Percentiles rank a stretch among this genome's conserved stretches.
Evolutionary conservation across 2,329 filamentous ascomycete species (phyloP).

Genomic region (Colletotrichum sp.): DNA sequence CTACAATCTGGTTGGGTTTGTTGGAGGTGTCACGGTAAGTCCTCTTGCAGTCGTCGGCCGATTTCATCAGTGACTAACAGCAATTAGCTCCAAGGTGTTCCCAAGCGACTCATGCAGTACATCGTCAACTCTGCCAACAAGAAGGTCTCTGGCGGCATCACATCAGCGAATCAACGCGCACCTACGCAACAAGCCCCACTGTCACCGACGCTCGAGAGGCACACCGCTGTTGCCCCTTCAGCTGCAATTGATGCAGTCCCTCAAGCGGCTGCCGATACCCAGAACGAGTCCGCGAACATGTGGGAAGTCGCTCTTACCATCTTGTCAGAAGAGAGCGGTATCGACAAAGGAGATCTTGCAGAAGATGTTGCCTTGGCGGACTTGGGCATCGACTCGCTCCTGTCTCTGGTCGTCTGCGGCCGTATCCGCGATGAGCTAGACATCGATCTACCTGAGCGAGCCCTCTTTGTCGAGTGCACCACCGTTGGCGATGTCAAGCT

Average conservation of each 20-base stretch:
- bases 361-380: constrained; percentile 34
- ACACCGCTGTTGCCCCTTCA: background rate
- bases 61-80: background rate
- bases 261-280: background rate
- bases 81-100: constrained; percentile 65
- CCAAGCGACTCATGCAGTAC: constrained; percentile 68
- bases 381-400: constrained; percentile 65
- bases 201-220: background rate
- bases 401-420: constrained; percentile 61
- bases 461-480: constrained; percentile 54
- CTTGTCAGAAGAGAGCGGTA: background rate
- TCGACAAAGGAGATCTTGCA: background rate
- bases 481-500: constrained; percentile 60
- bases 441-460: constrained; percentile 55
- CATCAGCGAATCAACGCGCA: constrained; percentile 41
- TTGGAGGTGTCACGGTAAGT: background rate
- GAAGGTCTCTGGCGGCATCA: constrained; percentile 45
- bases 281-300: background rate
- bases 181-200: background rate
- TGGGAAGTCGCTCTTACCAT: background rate
- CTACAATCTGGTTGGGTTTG: background rate
- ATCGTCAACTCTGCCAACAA: constrained; percentile 54
- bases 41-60: accelerated
- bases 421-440: constrained; percentile 63
- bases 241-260: background rate